Evolutionary conservation across 768 basidiomycete genomes (phyloP).

Genomic region (Naematelia encephala): DNA sequence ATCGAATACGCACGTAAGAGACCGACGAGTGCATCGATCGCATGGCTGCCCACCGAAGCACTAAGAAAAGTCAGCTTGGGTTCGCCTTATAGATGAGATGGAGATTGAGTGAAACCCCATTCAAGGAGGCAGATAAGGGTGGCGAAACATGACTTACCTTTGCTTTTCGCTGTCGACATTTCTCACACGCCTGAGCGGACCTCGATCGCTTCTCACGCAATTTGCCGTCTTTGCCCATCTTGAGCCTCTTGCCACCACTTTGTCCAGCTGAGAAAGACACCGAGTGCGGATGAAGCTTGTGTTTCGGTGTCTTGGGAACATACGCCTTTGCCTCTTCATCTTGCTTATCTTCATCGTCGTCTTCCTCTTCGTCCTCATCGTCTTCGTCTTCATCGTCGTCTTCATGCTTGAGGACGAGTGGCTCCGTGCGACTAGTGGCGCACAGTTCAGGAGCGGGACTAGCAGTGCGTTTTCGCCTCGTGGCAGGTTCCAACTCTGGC

Average conservation of each 20-base stretch:
- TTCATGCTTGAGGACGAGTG: background rate
- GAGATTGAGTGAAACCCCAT: background rate
- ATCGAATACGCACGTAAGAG: background rate
- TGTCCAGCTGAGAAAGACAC: background rate
- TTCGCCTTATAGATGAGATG: background rate
- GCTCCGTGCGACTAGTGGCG: background rate
- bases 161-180: constrained; percentile 47
- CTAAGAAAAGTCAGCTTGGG: constrained; percentile 11
- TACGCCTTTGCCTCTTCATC: background rate
- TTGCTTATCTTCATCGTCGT: background rate
- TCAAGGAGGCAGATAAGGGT: no score
- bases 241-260: background rate
- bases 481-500: background rate
- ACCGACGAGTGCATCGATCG: constrained; percentile 26
- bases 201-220: constrained; percentile 34
- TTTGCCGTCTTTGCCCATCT: background rate
- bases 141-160: constrained; percentile 33
- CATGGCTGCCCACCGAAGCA: constrained; percentile 42
- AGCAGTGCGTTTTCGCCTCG: background rate
- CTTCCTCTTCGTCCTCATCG: constrained; percentile 1
- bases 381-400: background rate
- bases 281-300: background rate
- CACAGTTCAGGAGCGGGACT: background rate
- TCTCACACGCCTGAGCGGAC: constrained; percentile 49
- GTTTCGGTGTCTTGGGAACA: no score